Evolutionary conservation across 2,329 filamentous ascomycete species (phyloP).

Genomic region (Atkinsonella hypoxylon): DNA sequence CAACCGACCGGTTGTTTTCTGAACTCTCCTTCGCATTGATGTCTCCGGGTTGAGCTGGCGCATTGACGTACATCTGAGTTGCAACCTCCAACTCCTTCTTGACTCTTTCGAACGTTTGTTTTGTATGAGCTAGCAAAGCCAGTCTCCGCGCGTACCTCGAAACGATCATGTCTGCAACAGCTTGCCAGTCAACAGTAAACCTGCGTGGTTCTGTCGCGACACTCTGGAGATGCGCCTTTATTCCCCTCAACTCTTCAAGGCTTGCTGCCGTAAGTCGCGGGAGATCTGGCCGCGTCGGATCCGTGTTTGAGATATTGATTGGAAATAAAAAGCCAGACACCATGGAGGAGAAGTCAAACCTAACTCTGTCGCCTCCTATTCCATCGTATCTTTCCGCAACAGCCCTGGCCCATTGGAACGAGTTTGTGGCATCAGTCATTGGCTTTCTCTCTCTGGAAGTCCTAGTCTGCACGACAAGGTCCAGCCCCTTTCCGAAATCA

Average conservation of each 20-base stretch:
- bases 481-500: constrained; percentile 38
- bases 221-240: constrained; percentile 31
- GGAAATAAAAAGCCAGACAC: constrained; percentile 39
- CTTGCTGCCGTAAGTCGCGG: constrained; percentile 19
- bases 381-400: constrained; percentile 33
- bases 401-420: constrained; percentile 29
- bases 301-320: constrained; percentile 34
- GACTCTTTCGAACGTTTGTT: constrained; percentile 18
- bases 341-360: constrained; percentile 37
- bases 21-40: background rate
- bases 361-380: constrained; percentile 28
- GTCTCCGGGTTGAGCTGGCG: constrained; percentile 14
- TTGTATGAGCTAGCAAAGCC: constrained; percentile 21
- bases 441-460: background rate
- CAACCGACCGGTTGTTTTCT: constrained; percentile 23
- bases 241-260: constrained; percentile 18
- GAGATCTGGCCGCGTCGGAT: constrained; percentile 20
- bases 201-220: constrained; percentile 25
- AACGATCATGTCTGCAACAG: constrained; percentile 52
- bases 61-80: constrained; percentile 23
- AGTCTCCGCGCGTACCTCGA: constrained; percentile 48
- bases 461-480: constrained; percentile 17
- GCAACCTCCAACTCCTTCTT: constrained; percentile 14
- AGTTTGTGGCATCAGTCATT: constrained; percentile 13
- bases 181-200: constrained; percentile 49